phyloP scores from a whole-genome alignment of 768 basidiomycete species.

The Lactarius pseudohatsudake region DNA sequence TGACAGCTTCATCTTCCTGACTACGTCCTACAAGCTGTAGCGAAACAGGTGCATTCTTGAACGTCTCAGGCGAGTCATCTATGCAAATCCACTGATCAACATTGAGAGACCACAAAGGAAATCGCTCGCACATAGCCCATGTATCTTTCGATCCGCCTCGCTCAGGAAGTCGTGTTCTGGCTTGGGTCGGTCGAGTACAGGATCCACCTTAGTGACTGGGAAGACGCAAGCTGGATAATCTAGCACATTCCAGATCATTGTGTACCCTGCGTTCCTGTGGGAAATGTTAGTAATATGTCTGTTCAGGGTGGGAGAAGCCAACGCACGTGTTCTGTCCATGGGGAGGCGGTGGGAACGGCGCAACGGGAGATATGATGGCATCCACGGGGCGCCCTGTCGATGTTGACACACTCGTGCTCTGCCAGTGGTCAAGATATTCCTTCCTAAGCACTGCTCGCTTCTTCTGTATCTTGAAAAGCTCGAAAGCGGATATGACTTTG shows the following conservation, averaged over 20 bases:
- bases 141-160: constrained; percentile 44
- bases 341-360: constrained; percentile 45
- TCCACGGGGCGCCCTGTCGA: constrained; percentile 53
- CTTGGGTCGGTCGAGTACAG: constrained; percentile 39
- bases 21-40: constrained; percentile 50
- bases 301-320: not conserved
- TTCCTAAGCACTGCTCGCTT: constrained; percentile 43
- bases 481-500: constrained; percentile 20
- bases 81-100: not conserved
- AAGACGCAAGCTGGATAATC: constrained; percentile 47
- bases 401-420: constrained; percentile 43
- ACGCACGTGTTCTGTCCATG: constrained; percentile 46
- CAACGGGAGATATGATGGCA: constrained; percentile 49
- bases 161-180: constrained; percentile 43
- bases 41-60: constrained; percentile 46
- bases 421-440: constrained; percentile 50
- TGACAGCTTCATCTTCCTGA: constrained; percentile 53
- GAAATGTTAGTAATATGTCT: constrained; percentile 11
- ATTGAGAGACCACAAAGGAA: not conserved
- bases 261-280: constrained; percentile 44
- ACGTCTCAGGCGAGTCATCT: constrained; percentile 36
- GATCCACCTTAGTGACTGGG: constrained; percentile 51
- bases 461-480: constrained; percentile 50
- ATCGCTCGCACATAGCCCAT: constrained; percentile 44
- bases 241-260: constrained; percentile 46